Conservation (phyloP, 345 rosid genomes). For the Moricandia arvensis region DNA sequence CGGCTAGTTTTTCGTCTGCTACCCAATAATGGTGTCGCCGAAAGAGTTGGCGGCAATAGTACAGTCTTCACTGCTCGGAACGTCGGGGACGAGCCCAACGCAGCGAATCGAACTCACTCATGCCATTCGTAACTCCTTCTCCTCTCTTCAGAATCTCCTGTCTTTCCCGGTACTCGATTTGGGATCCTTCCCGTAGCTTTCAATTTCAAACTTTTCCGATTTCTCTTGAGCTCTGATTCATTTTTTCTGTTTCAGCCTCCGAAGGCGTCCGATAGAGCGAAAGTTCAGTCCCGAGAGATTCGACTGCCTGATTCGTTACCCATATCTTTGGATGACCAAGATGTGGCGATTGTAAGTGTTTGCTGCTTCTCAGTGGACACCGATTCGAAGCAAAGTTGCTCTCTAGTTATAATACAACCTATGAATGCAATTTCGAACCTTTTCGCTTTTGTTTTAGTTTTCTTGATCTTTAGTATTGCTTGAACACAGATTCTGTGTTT, state of each 20-base stretch:
- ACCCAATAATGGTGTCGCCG: too few relatives aligned
- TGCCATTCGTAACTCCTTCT: constrained; percentile 65
- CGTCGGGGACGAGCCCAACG: constrained; percentile 64
- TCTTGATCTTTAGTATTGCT: too few relatives aligned
- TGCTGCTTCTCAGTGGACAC: not conserved
- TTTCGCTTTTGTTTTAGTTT: too few relatives aligned
- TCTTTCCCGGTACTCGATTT: constrained; percentile 55
- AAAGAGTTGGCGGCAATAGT: constrained; percentile 64
- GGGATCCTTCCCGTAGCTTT: not conserved
- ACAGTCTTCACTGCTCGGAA: constrained; percentile 65
- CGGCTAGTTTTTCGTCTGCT: too few relatives aligned
- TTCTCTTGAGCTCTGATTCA: not conserved
- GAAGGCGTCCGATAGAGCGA: constrained; percentile 66
- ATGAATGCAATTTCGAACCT: constrained; percentile 1
- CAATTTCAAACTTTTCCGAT: not conserved
- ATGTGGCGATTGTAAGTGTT: constrained; percentile 73
- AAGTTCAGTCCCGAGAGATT: constrained; percentile 77
- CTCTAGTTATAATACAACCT: not conserved
- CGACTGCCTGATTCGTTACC: constrained; percentile 86
- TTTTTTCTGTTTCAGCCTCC: constrained; percentile 68
- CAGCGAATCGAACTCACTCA: constrained; percentile 77
- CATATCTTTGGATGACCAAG: constrained; percentile 83
- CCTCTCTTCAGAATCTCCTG: constrained; percentile 68
- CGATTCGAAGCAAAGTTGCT: not conserved
- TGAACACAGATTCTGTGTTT: not conserved